These are phyloP conservation scores for Wallacemonas sp. DNA, from an alignment of 208 protist species.

Conservation along the genomic window DNA sequence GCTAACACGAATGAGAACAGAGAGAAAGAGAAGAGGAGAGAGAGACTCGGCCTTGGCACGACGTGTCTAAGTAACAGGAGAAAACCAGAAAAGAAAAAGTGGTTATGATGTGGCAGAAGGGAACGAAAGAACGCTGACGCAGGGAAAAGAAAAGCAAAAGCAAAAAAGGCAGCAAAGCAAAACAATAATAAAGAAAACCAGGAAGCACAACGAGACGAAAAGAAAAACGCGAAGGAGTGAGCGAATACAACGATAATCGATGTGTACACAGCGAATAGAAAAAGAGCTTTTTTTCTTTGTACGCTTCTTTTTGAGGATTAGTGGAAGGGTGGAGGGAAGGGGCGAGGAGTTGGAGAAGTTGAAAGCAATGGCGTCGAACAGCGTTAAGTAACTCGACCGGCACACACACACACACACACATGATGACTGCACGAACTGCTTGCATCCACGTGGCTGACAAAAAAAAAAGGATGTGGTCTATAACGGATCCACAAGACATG, in stretches of 20 bases:
- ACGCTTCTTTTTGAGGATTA: background rate
- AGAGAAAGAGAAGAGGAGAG: background rate
- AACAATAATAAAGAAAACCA: slow-evolving; percentile 10
- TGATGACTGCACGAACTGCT: background rate
- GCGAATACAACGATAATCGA: slow-evolving; percentile 23
- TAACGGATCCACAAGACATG: no score
- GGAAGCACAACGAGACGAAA: background rate
- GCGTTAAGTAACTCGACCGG: no score
- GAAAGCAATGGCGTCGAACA: no score
- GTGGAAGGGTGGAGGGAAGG: background rate
- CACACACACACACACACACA: slow-evolving; percentile 9
- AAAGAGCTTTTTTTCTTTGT: slow-evolving; percentile 10
- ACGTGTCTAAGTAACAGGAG: no score
- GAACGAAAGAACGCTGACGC: no score
- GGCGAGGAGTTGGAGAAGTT: no score
- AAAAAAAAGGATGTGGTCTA: no score
- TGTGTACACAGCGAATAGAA: no score
- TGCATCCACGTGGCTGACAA: background rate
- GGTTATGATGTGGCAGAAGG: no score
- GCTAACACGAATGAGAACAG: background rate
- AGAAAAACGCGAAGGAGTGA: slow-evolving; percentile 13
- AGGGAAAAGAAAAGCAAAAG: no score
- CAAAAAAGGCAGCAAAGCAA: background rate
- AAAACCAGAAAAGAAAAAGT: no score
- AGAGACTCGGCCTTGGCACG: no score